Conservation (phyloP, 2,329 filamentous ascomycete genomes). For the Colletotrichum tanaceti region DNA sequence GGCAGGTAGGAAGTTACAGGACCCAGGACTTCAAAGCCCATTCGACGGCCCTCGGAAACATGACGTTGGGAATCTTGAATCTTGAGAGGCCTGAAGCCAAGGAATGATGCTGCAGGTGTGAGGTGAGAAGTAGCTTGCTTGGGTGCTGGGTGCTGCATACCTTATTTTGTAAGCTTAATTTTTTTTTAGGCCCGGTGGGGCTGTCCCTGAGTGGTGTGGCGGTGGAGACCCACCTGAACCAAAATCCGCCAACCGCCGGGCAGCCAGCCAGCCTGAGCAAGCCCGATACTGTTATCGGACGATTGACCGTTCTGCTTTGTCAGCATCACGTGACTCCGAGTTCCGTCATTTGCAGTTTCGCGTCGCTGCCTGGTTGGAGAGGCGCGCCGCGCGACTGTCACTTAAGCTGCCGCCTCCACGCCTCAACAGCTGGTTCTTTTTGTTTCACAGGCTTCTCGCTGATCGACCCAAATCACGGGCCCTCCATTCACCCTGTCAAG, state of each 20-base stretch:
- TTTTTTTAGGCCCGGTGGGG: background rate
- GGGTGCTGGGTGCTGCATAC: background rate
- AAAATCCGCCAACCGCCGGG: background rate
- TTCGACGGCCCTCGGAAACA: background rate
- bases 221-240: background rate
- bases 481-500: background rate
- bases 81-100: background rate
- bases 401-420: slow-evolving; percentile 4
- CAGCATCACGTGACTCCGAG: slow-evolving; percentile 24
- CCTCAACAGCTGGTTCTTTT: background rate
- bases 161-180: slow-evolving; percentile 13
- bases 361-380: slow-evolving; percentile 23
- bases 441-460: background rate
- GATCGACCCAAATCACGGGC: slow-evolving; percentile 1
- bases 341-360: slow-evolving; percentile 7
- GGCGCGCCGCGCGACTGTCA: slow-evolving; percentile 29
- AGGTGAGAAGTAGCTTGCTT: background rate
- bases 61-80: too few species aligned
- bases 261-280: too few species aligned
- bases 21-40: background rate
- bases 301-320: background rate
- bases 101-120: background rate
- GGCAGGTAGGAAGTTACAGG: background rate
- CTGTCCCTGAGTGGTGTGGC: background rate
- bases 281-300: too few species aligned